These are phyloP conservation scores for Fistulinella prunicolor DNA, from an alignment of 768 basidiomycete species.

Conservation along the genomic window DNA sequence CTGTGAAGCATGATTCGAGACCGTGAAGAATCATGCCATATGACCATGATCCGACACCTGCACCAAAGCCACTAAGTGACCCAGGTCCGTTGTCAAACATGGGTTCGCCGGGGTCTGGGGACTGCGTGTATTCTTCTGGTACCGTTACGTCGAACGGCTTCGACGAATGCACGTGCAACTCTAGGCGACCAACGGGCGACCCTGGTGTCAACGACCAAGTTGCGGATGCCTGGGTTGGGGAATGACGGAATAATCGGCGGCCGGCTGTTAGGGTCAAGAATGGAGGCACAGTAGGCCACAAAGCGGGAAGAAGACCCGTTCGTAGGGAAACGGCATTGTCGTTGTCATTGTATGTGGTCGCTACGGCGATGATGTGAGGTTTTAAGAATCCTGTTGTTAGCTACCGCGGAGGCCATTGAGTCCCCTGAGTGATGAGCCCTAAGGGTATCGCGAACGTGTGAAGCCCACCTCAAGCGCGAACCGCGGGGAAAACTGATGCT, in stretches of 20 bases:
- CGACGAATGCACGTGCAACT: constrained; percentile 44
- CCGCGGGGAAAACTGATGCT: constrained; percentile 74
- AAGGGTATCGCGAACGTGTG: constrained; percentile 17
- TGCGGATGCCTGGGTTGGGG: constrained; percentile 46
- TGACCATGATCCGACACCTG: constrained; percentile 45
- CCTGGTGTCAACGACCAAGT: constrained; percentile 27
- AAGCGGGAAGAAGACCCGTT: constrained; percentile 35
- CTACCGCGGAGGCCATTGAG: constrained; percentile 28
- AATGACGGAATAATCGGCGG: constrained; percentile 51
- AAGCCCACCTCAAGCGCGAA: constrained; percentile 43
- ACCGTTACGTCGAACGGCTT: constrained; percentile 36
- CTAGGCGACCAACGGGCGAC: constrained; percentile 27
- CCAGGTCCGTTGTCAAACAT: constrained; percentile 36
- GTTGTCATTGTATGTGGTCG: constrained; percentile 47
- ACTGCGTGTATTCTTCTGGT: constrained; percentile 21
- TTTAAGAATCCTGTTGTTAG: constrained; percentile 39
- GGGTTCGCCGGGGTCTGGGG: constrained; percentile 21
- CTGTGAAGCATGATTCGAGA: constrained; percentile 46
- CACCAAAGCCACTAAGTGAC: constrained; percentile 50
- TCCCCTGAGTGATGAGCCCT: constrained; percentile 6
- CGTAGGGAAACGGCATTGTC: constrained; percentile 44
- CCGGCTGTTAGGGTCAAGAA: constrained; percentile 43
- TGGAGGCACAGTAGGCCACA: constrained; percentile 34
- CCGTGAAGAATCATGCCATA: constrained; percentile 49
- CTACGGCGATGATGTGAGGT: constrained; percentile 41